These are phyloP conservation scores for Ambrosia hybrid DNA, from an alignment of 140 eudicot genomes.

Conservation along the genomic window DNA sequence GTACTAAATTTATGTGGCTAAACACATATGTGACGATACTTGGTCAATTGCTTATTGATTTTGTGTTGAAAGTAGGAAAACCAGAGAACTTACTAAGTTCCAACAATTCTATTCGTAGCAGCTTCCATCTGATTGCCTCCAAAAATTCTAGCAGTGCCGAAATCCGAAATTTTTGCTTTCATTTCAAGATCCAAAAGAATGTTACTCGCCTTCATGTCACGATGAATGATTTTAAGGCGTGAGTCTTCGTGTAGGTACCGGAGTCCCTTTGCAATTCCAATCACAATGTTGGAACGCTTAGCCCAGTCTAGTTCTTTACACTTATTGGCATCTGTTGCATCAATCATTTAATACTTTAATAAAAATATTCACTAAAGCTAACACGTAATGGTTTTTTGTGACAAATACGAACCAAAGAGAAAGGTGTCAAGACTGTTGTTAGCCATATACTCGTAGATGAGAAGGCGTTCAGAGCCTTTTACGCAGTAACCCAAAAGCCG, in stretches of 20 bases:
- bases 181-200: conserved; percentile 40
- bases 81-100: conserved; percentile 46
- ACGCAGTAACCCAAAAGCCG: conserved; percentile 45
- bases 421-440: conserved; percentile 46
- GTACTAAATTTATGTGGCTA: neutral
- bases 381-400: neutral
- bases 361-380: neutral
- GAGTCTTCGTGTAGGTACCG: conserved; percentile 52
- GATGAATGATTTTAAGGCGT: conserved; percentile 41
- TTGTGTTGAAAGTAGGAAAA: neutral
- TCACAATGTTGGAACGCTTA: conserved; percentile 35
- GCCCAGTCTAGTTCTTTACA: conserved; percentile 35
- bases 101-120: conserved; percentile 40
- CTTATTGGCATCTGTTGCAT: conserved; percentile 28
- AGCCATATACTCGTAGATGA: conserved; percentile 44
- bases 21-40: neutral
- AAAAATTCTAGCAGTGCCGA: conserved; percentile 52
- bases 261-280: conserved; percentile 44
- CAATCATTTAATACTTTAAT: neutral
- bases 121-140: conserved; percentile 41
- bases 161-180: conserved; percentile 51
- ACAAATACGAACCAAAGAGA: conserved; percentile 32
- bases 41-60: neutral
- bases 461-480: conserved; percentile 39
- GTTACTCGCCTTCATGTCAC: conserved; percentile 45